A percentile compares a stretch with the other conserved stretches of the same genome.
phyloP scores from a whole-genome alignment of 2,329 filamentous ascomycete species.

The Aureobasidium sp. region DNA sequence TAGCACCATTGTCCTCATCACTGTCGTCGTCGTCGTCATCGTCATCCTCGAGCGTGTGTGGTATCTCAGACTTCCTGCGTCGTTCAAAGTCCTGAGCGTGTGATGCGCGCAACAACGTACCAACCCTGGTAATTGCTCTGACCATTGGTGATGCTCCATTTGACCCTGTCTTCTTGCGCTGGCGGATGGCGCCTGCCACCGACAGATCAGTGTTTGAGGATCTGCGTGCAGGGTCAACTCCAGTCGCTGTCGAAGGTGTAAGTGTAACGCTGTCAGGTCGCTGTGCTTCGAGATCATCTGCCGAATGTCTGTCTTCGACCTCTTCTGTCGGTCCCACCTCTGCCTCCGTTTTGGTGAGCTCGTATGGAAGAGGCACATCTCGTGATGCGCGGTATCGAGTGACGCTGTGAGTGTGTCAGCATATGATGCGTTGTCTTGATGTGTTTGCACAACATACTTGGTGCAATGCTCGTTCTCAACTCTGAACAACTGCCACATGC shows the following conservation, averaged over 20 bases:
- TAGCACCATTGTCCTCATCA: conserved; percentile 22
- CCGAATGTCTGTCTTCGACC: conserved; percentile 13
- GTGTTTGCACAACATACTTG: conserved; percentile 42
- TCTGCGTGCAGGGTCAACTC: conserved; percentile 5
- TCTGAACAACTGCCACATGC: conserved; percentile 86
- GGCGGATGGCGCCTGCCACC: neutral
- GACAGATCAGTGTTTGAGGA: neutral
- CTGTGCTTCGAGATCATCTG: neutral
- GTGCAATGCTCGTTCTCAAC: conserved; percentile 97
- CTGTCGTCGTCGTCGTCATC: conserved; percentile 30
- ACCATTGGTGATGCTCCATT: conserved; percentile 30
- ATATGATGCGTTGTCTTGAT: neutral
- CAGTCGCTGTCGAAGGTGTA: conserved; percentile 14
- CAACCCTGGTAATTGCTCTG: conserved; percentile 46
- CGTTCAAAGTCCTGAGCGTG: conserved; percentile 92
- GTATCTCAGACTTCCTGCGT: conserved; percentile 50
- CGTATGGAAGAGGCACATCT: conserved; percentile 81
- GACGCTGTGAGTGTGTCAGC: conserved; percentile 41
- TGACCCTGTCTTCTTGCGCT: conserved; percentile 20
- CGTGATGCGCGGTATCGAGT: conserved; percentile 81
- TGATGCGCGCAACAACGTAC: conserved; percentile 69
- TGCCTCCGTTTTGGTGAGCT: conserved; percentile 27
- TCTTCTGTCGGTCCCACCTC: conserved; percentile 2
- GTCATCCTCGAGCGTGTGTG: conserved; percentile 24
- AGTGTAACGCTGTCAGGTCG: conserved; percentile 5